phyloP scores from a whole-genome alignment of 139 green algal genomes.

The Chlorella sp. region DNA sequence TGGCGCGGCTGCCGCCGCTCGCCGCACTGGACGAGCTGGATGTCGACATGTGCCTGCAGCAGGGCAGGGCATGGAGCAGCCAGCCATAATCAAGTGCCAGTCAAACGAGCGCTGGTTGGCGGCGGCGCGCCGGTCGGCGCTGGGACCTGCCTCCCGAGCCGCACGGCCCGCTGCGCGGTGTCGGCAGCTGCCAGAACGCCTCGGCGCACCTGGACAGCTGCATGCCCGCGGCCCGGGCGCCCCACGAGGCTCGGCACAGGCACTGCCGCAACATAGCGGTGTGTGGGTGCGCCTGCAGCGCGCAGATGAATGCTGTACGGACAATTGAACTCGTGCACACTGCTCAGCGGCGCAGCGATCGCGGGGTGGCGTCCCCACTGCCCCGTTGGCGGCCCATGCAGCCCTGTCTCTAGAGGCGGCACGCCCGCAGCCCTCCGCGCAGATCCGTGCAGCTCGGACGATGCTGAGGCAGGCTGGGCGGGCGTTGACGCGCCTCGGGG shows the following conservation, averaged over 20 bases:
- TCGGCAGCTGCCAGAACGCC: no score
- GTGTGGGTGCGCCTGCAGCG: no score
- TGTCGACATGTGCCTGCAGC: neutral
- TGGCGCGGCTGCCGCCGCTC: neutral
- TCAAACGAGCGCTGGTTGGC: neutral
- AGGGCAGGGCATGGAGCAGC: neutral
- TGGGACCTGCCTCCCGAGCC: neutral
- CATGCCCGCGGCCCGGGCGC: neutral
- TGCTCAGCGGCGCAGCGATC: no score
- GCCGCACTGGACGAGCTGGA: neutral
- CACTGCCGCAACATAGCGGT: neutral
- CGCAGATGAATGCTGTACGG: no score
- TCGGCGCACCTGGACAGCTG: neutral
- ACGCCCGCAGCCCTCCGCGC: no score
- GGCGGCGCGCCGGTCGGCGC: neutral
- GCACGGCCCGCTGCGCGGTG: no score
- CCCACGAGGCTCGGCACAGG: neutral
- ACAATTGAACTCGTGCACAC: no score
- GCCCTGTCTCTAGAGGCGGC: no score
- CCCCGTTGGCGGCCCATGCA: no score
- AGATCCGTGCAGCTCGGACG: neutral
- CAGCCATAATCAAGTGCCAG: no score
- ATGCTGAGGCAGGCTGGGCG: neutral
- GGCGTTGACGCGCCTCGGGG: constrained; percentile 8
- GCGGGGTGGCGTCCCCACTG: no score